Percentiles rank a stretch among this genome's conserved stretches.
These are phyloP conservation scores for Pistacia vera DNA, from an alignment of 345 rosid species.

Conservation along the genomic window DNA sequence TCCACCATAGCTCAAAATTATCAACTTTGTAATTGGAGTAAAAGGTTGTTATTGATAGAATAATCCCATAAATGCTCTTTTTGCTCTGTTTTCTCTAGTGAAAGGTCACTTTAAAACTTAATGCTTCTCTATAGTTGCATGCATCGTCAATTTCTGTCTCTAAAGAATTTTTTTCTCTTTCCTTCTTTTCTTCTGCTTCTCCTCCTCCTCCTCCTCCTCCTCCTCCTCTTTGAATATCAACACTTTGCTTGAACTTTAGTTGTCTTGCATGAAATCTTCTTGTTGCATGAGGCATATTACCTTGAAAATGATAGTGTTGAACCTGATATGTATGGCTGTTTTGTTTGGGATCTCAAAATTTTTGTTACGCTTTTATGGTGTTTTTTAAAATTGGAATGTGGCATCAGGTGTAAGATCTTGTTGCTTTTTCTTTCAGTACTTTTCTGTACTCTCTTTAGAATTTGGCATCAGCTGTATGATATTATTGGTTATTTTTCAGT, in stretches of 20 bases:
- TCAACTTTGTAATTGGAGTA: background rate
- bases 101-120: no score
- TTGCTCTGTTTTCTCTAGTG: no score
- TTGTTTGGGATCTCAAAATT: constrained; percentile 5
- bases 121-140: background rate
- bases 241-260: background rate
- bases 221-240: background rate
- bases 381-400: no score
- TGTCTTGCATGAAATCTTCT: background rate
- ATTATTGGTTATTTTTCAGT: background rate
- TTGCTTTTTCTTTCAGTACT: background rate
- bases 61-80: background rate
- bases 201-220: no score
- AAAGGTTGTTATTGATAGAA: background rate
- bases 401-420: background rate
- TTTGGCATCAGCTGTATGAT: background rate
- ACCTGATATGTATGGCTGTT: background rate
- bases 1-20: background rate
- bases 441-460: background rate
- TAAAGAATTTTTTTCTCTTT: background rate
- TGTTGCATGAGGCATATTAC: background rate
- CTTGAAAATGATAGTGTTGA: background rate
- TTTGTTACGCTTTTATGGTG: no score
- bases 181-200: no score
- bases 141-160: background rate